phyloP scores from a whole-genome alignment of 228 moss, liverwort and hornwort species.

The Sphagnum fallax region DNA sequence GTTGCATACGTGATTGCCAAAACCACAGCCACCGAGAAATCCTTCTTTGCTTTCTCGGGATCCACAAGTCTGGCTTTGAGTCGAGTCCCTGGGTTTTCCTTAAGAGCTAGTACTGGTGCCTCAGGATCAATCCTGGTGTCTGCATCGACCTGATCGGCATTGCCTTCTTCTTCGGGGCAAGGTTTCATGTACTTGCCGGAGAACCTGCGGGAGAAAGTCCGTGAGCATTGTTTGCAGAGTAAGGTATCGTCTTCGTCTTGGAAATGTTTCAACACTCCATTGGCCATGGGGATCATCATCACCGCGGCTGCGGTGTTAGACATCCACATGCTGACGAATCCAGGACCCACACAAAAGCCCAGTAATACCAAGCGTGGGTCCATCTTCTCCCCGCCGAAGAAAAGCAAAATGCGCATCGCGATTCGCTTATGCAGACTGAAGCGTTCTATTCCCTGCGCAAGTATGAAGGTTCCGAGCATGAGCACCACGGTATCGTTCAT shows the following conservation, averaged over 20 bases:
- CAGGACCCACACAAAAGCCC: slow-evolving; percentile 79
- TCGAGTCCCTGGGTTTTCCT: background rate
- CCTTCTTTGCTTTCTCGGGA: background rate
- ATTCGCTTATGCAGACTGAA: slow-evolving; percentile 64
- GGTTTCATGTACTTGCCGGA: background rate
- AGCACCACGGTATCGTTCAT: slow-evolving; percentile 76
- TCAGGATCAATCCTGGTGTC: background rate
- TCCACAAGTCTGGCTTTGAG: background rate
- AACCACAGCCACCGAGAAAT: slow-evolving; percentile 44
- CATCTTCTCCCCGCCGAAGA: slow-evolving; percentile 69
- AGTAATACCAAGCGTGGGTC: slow-evolving; percentile 61
- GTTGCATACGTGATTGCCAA: slow-evolving; percentile 65
- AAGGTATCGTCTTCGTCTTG: background rate
- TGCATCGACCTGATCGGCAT: background rate
- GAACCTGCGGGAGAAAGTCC: background rate
- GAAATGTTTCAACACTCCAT: slow-evolving; percentile 41
- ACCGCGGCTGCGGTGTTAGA: slow-evolving; percentile 77
- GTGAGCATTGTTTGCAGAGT: background rate
- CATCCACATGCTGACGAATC: slow-evolving; percentile 96
- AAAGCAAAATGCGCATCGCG: slow-evolving; percentile 57
- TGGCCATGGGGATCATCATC: slow-evolving; percentile 97
- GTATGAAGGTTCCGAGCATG: slow-evolving; percentile 77
- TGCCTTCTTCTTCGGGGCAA: background rate
- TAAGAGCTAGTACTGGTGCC: background rate
- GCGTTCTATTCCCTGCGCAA: slow-evolving; percentile 67